A percentile compares a stretch with the other conserved stretches of the same genome.
Evolutionary conservation across 768 basidiomycete genomes (phyloP).

Genomic region (Bullera alba): DNA sequence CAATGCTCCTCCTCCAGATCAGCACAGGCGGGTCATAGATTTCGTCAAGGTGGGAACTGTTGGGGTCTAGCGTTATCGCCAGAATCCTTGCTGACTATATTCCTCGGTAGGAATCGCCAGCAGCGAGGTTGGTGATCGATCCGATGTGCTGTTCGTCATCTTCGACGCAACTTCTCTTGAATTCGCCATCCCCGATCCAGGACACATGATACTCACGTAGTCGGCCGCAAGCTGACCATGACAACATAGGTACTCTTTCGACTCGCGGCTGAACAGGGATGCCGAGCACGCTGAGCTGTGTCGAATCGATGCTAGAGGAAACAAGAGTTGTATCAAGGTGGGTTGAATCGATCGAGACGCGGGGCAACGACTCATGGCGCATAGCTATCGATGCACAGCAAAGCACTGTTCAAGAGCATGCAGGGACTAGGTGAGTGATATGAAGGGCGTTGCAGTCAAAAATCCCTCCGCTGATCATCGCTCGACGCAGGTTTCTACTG

Average conservation of each 20-base stretch:
- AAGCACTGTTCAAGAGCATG: constrained; percentile 42
- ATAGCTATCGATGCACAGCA: constrained; percentile 33
- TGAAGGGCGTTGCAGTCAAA: background rate
- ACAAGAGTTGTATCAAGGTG: constrained; percentile 39
- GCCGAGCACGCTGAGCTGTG: constrained; percentile 31
- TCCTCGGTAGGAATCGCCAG: constrained; percentile 33
- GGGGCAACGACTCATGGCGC: background rate
- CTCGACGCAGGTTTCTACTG: constrained; percentile 36
- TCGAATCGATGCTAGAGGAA: constrained; percentile 26
- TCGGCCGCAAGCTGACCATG: background rate
- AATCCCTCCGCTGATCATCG: background rate
- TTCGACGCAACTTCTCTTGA: too few relatives aligned
- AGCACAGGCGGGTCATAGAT: constrained; percentile 31
- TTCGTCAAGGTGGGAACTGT: constrained; percentile 35
- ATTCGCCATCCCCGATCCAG: too few relatives aligned
- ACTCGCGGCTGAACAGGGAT: constrained; percentile 26
- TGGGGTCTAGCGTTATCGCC: background rate
- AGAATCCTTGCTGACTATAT: background rate
- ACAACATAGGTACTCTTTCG: constrained; percentile 33
- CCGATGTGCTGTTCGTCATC: too few relatives aligned
- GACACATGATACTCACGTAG: background rate
- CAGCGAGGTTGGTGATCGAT: constrained; percentile 18
- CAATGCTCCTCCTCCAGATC: constrained; percentile 32
- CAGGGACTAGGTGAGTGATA: constrained; percentile 31
- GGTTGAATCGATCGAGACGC: constrained; percentile 2